Conservation (phyloP, 306 rosid genomes). For the Carpinus fangiana region DNA sequence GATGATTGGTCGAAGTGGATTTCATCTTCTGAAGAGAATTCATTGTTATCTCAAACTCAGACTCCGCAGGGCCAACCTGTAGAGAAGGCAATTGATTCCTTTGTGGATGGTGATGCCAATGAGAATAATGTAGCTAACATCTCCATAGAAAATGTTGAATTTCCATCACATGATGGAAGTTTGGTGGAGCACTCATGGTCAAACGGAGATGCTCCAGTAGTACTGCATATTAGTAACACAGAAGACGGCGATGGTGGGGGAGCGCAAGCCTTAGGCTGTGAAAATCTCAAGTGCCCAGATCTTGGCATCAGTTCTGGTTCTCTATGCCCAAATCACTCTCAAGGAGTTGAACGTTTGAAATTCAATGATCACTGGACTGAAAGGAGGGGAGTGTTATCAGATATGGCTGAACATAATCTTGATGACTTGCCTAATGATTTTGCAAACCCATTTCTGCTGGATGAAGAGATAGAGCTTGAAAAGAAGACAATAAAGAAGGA, state of each 20-base stretch:
- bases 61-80: constrained; percentile 35
- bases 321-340: constrained; percentile 23
- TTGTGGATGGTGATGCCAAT: constrained; percentile 34
- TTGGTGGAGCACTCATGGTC: constrained; percentile 25
- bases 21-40: constrained; percentile 46
- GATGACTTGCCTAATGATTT: constrained; percentile 68
- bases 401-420: constrained; percentile 39
- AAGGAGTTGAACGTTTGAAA: constrained; percentile 31
- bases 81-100: constrained; percentile 33
- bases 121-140: constrained; percentile 35
- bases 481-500: constrained; percentile 55
- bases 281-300: constrained; percentile 26
- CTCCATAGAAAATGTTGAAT: constrained; percentile 38
- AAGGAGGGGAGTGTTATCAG: constrained; percentile 37
- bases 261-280: constrained; percentile 25
- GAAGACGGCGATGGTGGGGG: constrained; percentile 33
- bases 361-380: constrained; percentile 35
- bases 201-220: constrained; percentile 35
- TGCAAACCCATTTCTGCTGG: constrained; percentile 86
- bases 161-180: constrained; percentile 28
- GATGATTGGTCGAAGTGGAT: constrained; percentile 83
- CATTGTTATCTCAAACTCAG: constrained; percentile 37
- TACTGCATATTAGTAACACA: constrained; percentile 15
- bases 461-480: constrained; percentile 92
- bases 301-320: constrained; percentile 24